Conservation (phyloP, 1,284 basidiomycete species). For the Schizophyllum amplum region DNA sequence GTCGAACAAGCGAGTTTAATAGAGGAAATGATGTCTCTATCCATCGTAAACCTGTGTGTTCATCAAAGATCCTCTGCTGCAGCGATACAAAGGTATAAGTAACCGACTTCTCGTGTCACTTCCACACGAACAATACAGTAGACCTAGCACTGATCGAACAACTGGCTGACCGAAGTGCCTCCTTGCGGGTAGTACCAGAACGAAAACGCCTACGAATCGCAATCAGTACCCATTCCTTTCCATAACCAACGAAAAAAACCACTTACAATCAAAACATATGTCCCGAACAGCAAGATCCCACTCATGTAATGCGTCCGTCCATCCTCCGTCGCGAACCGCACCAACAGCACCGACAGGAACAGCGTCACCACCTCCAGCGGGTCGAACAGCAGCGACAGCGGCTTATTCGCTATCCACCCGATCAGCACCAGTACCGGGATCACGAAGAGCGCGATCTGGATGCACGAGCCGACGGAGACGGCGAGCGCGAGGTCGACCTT, state of each 20-base stretch:
- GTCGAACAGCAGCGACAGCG: conserved; percentile 57
- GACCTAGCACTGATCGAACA: background rate
- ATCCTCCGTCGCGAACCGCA: conserved; percentile 55
- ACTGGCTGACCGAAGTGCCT: background rate
- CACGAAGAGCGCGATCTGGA: conserved; percentile 85
- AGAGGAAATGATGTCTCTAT: too few species aligned
- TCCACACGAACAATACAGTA: too few species aligned
- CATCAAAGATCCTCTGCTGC: too few species aligned
- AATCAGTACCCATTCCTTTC: background rate
- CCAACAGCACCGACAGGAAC: conserved; percentile 48
- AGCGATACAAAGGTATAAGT: too few species aligned
- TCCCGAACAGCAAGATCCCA: conserved; percentile 43
- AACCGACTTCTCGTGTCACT: too few species aligned
- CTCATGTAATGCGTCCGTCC: conserved; percentile 60
- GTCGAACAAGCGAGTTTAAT: too few species aligned
- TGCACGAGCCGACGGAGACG: conserved; percentile 84
- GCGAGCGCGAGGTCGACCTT: conserved; percentile 67
- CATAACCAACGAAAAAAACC: conserved; percentile 11
- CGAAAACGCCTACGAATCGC: background rate
- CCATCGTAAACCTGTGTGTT: too few species aligned
- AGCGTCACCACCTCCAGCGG: conserved; percentile 54
- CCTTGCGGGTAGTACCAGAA: background rate
- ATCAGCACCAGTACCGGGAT: conserved; percentile 67
- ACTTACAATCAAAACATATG: conserved; percentile 12
- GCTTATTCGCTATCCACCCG: conserved; percentile 59